A percentile compares a stretch with the other conserved stretches of the same genome.
phyloP scores from a whole-genome alignment of 2,329 filamentous ascomycete genomes.

The Blastomyces parvus region DNA sequence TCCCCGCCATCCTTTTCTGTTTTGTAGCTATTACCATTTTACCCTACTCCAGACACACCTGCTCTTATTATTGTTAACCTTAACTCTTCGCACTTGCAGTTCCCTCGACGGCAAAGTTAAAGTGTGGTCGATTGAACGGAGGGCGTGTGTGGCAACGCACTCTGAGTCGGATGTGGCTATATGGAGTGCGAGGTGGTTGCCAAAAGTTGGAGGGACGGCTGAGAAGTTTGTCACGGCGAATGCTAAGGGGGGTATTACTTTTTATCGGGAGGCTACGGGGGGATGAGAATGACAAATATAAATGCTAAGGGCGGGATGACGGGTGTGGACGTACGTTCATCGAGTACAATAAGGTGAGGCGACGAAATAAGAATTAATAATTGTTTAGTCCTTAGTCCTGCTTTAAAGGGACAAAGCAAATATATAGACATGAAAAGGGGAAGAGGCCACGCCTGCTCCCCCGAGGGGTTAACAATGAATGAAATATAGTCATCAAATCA shows the following conservation, averaged over 20 bases:
- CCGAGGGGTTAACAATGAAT: background rate
- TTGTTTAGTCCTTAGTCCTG: background rate
- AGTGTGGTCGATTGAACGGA: conserved; percentile 83
- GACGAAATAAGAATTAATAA: background rate
- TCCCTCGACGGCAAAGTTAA: conserved; percentile 90
- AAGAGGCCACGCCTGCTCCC: background rate
- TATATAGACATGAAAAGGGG: conserved; percentile 8
- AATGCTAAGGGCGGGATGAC: background rate
- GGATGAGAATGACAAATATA: conserved; percentile 31
- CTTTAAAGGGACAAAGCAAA: conserved; percentile 10
- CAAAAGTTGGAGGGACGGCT: conserved; percentile 50
- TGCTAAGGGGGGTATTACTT: conserved; percentile 63
- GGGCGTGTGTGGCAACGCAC: conserved; percentile 82
- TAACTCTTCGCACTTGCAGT: conserved; percentile 25
- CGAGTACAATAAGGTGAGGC: background rate
- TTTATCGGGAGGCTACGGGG: conserved; percentile 77
- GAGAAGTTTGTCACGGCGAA: conserved; percentile 72
- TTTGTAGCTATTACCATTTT: background rate
- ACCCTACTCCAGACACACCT: background rate
- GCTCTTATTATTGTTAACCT: background rate
- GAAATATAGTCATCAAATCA: background rate
- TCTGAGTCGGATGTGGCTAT: conserved; percentile 78
- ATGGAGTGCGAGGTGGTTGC: conserved; percentile 78
- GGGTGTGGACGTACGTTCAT: background rate
- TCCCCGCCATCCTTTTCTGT: background rate